Evolutionary conservation across 305 asterid genomes (phyloP).

Genomic region (Solanum chacoense): DNA sequence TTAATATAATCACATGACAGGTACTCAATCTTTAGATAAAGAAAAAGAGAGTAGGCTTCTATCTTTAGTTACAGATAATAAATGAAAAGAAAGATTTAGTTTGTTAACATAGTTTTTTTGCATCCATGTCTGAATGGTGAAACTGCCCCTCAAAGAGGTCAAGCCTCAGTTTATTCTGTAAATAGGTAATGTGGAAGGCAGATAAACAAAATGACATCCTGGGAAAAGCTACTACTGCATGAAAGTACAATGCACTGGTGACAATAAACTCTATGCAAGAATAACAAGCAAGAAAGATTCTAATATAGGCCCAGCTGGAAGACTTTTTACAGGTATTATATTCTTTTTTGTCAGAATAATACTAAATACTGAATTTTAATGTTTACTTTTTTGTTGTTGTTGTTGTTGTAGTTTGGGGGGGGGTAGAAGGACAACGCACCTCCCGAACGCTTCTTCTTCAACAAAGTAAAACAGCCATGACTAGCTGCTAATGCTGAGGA

Average conservation of each 20-base stretch:
- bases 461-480: conserved; percentile 43
- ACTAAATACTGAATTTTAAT: background rate
- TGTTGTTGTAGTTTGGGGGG: background rate
- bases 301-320: background rate
- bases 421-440: conserved; percentile 34
- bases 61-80: background rate
- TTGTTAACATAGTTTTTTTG: background rate
- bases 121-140: background rate
- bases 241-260: background rate
- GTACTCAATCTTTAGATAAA: background rate
- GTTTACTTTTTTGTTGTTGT: conserved; percentile 2
- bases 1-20: conserved; percentile 11
- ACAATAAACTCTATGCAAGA: background rate
- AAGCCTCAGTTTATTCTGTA: background rate
- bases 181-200: background rate
- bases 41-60: background rate
- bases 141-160: background rate
- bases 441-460: conserved; percentile 78
- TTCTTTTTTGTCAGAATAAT: background rate
- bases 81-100: background rate
- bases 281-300: background rate
- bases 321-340: background rate
- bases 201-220: background rate
- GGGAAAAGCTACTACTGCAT: background rate
- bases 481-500: conserved; percentile 38